Evolutionary conservation across 768 basidiomycete genomes (phyloP), one percentile per base, ranked within the genome.

Genomic region (Serendipita vermifera): DNA sequence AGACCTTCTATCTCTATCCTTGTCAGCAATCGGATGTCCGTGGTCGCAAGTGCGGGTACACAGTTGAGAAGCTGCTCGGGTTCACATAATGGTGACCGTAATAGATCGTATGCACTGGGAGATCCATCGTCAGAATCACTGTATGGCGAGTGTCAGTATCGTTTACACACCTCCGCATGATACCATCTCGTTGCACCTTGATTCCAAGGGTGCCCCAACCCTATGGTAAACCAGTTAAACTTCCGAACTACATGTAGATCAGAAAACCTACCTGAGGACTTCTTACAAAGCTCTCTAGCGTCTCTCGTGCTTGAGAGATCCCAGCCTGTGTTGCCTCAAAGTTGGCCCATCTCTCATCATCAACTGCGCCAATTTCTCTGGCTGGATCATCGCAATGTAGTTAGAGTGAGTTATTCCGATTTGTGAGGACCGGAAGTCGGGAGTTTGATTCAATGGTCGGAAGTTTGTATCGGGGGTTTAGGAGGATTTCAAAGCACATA

Each of bases 1-100:
- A 56, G 59, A 83, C 88, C 85, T 57, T 91, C 87, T 40, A 83
- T 80, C 54, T 78, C 73, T 35, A 90, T 72, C 22, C 90, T 77
- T 5, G 74, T 67, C 33, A 83, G 65, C 26, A 85, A 71, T 17
- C 67, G 65, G 2, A 76, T 72, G 51, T 82, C 74, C 39, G 85
- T 62, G 15, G 67, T 61, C 0, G 65, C 64, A 0, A 94, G 70
- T 38, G 66, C 74, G 13, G 80, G 84, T 39, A 82, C 64, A 2
- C 72, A 64, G 2, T 62, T 36, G 33, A 63, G 61, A 29, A 93
- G 69, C 11, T 63, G 62, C 2, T 67, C 61, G 0, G 76, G 65
- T 1, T 71, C 75, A 26, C 87, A 65, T 2, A 71, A 70, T 2
- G 80, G 79, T 63, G 81, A 76, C 14, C 79, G 71, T 20, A 94